Evolutionary conservation across 805 yeast genomes (phyloP), one percentile per base, ranked within the genome.

Genomic region (Pichia rugopelliculosa): DNA sequence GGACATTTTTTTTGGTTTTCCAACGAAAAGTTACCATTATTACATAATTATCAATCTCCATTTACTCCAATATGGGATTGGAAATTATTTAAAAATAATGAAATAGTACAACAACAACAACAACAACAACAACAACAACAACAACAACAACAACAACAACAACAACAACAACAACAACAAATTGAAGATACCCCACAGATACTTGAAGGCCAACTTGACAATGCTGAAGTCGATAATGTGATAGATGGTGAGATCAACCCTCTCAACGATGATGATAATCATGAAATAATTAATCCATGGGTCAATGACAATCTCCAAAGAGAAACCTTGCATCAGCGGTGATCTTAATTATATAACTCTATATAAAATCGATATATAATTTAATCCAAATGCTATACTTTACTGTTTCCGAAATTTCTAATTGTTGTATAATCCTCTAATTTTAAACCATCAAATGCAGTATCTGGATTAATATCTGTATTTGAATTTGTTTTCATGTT

Each of bases 21-120:
- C 15, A 67, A 66, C 53, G 77, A 73, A 46, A 59, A 69, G 15
- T 58, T 60, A 41, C 79, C 80, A n/a, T 56, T 60, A 25, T 49
- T 73, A 24, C 62, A 61, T 45, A 47, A 57, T 17, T 48, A 53
- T 12, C 67, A 67, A 18, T 54, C 71, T 30, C 65, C 66, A 3
- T 55, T 73, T 24, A 56, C 63, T n/a, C 76, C 77, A 9, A 66
- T 72, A 6, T 72, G 76, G 75, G 51, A 65, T 41, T 67, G 62
- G 67, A 51, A 51, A 20, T 3, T 42, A 8, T 26, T 41, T 3
- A 36, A 36, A 11, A 11, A 18, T 20, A 22, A 36, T 36, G 27
- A 15, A 8, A 22, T 20, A n/a, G 34, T 8, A 20, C 42, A 30
- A 37, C 17, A 22, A 11, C 27, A 21, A 10, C 20, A 30, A 11